phyloP scores from a whole-genome alignment of 2,329 filamentous ascomycete genomes.

The Talaromyces sp. region DNA sequence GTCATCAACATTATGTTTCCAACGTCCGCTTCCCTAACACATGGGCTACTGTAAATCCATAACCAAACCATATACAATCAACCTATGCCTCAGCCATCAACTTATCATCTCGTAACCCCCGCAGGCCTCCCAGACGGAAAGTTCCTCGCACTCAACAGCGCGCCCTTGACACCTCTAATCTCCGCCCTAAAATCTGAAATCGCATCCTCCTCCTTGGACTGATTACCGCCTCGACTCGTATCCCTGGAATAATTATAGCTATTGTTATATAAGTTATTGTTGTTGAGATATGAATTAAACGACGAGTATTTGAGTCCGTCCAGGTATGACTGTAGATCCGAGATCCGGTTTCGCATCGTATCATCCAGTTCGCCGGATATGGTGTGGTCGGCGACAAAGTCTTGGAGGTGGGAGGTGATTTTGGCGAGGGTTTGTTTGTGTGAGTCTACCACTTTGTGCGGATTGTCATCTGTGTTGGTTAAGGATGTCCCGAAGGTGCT shows the following conservation, averaged over 20 bases:
- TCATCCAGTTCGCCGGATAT: conserved; percentile 31
- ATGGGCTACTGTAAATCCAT: background rate
- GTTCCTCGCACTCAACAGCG: conserved; percentile 61
- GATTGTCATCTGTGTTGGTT: background rate
- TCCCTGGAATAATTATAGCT: conserved; percentile 32
- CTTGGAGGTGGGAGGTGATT: conserved; percentile 53
- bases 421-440: conserved; percentile 49
- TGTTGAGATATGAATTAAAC: conserved; percentile 35
- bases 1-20: background rate
- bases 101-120: conserved; percentile 13
- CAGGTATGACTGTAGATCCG: conserved; percentile 54
- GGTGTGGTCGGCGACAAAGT: conserved; percentile 44
- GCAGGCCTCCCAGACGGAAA: conserved; percentile 48
- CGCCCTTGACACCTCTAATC: conserved; percentile 63
- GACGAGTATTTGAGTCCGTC: conserved; percentile 41
- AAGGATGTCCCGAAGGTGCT: conserved; percentile 1
- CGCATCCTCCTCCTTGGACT: conserved; percentile 52
- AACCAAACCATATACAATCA: background rate
- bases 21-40: background rate
- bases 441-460: conserved; percentile 29
- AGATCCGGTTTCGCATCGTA: conserved; percentile 36
- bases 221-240: conserved; percentile 28
- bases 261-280: conserved; percentile 34
- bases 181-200: conserved; percentile 59
- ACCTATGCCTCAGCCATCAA: background rate